Evolutionary conservation across 2,329 filamentous ascomycete species (phyloP), one percentile per base, ranked within the genome.

Genomic region (Penicillium hesseltinei): DNA sequence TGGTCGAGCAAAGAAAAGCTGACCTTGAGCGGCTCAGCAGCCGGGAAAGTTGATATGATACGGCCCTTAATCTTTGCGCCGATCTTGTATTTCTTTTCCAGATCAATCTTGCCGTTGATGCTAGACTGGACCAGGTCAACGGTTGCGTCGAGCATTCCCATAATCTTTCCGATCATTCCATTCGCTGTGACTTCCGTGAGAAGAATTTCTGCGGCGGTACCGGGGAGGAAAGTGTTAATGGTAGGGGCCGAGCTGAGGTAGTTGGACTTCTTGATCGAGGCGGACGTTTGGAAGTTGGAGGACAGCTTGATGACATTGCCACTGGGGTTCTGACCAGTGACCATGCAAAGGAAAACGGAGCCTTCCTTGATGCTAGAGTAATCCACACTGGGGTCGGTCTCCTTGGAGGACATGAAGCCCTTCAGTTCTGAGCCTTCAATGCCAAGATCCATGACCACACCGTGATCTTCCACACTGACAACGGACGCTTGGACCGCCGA

Each of bases 381-480:
- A 5, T 87, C 78, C 19, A 89, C 79, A 44, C 80, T 81, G 31
- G 83, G 72, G 49, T 90, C 89, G 19, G 97, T 78, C 71, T 97
- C 92, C 69, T 89, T 91, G 60, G 88, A 89, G 5, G 91, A 85
- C 69, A 99, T 81, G 76, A 99, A 99, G 3, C 90, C 94, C 59
- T 87, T 88, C 51, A 92, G 73, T 38, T 84, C 82, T 33, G 82
- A 77, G 52, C 86, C 84, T 36, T 86, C 81, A 7, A 97, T 79
- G 19, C 91, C 91, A 38, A 97, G 77, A 66, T 97, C 91, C 91
- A 99, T 96, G 55, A 97, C 85, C 57, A 94, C 83, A 60, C 94
- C 94, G 69, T 96, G 92, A 67, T 99, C 95, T 75, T 99, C 93
- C n/a, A 95, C 88, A 74, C 93, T 99, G 50, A 84, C 77, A 27